A percentile compares a stretch with the other conserved stretches of the same genome.
These are phyloP conservation scores for Diaporthe citrichinensis DNA, from an alignment of 2,329 filamentous ascomycete species.

Conservation along the genomic window DNA sequence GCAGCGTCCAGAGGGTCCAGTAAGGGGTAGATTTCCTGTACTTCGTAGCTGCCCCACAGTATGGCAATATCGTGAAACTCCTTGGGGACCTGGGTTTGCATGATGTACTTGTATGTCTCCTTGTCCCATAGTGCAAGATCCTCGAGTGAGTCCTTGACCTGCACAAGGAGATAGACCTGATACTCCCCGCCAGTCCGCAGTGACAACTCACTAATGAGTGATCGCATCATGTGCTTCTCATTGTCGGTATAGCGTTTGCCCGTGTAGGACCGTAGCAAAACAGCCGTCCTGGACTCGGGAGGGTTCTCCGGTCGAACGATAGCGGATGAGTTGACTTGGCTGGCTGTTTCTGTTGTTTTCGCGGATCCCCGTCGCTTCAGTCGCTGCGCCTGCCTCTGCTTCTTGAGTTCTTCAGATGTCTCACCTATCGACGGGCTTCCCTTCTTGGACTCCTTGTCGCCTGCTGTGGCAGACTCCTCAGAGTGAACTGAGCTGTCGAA, in stretches of 20 bases:
- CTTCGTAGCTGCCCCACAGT: slow-evolving; percentile 81
- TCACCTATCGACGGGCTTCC: slow-evolving; percentile 41
- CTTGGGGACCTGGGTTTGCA: slow-evolving; percentile 58
- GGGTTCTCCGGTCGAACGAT: slow-evolving; percentile 36
- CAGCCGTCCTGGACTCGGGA: slow-evolving; percentile 73
- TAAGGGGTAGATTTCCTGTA: slow-evolving; percentile 82
- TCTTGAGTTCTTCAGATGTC: slow-evolving; percentile 38
- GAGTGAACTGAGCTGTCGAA: slow-evolving; percentile 58
- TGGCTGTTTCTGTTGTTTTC: slow-evolving; percentile 14
- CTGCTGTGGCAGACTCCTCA: not conserved
- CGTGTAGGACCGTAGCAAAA: slow-evolving; percentile 83
- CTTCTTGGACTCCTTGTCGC: slow-evolving; percentile 53
- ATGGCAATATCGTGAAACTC: slow-evolving; percentile 77
- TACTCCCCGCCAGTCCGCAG: slow-evolving; percentile 85
- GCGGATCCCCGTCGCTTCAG: not conserved
- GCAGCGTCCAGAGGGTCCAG: slow-evolving; percentile 69
- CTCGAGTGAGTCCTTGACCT: slow-evolving; percentile 74
- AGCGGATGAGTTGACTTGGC: slow-evolving; percentile 20
- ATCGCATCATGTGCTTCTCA: slow-evolving; percentile 83
- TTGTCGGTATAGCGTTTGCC: slow-evolving; percentile 83
- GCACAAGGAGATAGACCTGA: slow-evolving; percentile 83
- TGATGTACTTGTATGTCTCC: slow-evolving; percentile 70
- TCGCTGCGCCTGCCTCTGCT: slow-evolving; percentile 38
- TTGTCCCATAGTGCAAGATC: slow-evolving; percentile 70
- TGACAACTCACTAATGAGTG: slow-evolving; percentile 82